Conservation (phyloP, 306 rosid species). For the Hylodesmum podocarpum region DNA sequence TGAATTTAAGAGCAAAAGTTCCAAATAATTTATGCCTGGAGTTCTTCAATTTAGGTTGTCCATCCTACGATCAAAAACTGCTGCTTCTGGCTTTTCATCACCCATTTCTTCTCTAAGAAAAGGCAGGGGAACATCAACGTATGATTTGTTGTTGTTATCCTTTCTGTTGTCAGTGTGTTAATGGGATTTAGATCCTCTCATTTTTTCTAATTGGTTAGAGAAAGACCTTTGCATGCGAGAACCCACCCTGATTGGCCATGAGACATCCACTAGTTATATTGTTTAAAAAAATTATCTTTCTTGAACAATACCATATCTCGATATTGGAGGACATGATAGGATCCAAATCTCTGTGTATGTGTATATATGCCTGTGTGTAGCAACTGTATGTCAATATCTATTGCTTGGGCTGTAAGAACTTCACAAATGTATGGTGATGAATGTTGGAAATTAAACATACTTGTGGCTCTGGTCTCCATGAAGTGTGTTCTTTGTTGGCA, state of each 20-base stretch:
- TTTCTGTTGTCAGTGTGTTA: neutral
- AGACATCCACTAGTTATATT: neutral
- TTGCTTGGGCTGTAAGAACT: constrained; percentile 16
- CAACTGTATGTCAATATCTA: constrained; percentile 10
- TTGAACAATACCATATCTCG: neutral
- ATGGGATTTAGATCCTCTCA: neutral
- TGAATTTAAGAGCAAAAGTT: constrained; percentile 50
- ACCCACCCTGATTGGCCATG: neutral
- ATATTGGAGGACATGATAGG: neutral
- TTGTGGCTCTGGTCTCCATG: constrained; percentile 7
- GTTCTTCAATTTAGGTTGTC: constrained; percentile 19
- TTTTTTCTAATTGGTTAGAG: neutral
- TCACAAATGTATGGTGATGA: constrained; percentile 17
- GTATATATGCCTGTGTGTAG: neutral
- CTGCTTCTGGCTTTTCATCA: neutral
- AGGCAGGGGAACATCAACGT: neutral
- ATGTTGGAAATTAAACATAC: constrained; percentile 9
- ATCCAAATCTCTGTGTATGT: neutral
- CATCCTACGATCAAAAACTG: neutral
- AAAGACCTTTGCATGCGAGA: neutral
- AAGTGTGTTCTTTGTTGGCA: constrained; percentile 26
- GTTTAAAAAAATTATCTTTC: neutral
- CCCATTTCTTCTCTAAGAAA: neutral
- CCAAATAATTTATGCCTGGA: constrained; percentile 45
- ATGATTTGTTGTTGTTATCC: neutral